phyloP scores from a whole-genome alignment of 2,329 filamentous ascomycete genomes.

The Ophiostoma australiae region DNA sequence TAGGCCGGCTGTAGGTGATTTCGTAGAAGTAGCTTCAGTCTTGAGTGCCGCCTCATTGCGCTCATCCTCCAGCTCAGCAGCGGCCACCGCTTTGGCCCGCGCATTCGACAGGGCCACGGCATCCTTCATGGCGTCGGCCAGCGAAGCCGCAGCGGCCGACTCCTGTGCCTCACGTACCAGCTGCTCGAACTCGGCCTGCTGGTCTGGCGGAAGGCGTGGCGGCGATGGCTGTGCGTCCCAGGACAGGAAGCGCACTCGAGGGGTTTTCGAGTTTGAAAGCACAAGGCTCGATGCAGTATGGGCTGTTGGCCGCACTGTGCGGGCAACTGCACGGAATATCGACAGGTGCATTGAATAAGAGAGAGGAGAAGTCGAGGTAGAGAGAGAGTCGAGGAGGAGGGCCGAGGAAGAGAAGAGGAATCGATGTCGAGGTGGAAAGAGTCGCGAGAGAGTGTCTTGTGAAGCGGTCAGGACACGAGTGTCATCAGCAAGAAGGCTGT shows the following conservation, averaged over 20 bases:
- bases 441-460: neutral
- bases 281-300: neutral
- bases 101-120: conserved; percentile 8
- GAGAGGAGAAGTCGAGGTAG: neutral
- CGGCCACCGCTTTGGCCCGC: conserved; percentile 17
- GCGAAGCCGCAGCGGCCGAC: conserved; percentile 30
- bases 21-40: conserved; percentile 30
- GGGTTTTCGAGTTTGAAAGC: neutral
- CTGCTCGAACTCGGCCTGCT: conserved; percentile 85
- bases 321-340: neutral
- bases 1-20: conserved; percentile 13
- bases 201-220: conserved; percentile 77
- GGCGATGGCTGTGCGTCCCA: conserved; percentile 62
- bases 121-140: conserved; percentile 23
- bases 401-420: neutral
- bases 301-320: neutral
- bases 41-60: conserved; percentile 49
- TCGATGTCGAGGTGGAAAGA: neutral
- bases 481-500: neutral
- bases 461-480: neutral
- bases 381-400: neutral
- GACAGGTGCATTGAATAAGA: neutral
- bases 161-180: conserved; percentile 63
- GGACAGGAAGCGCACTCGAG: conserved; percentile 26
- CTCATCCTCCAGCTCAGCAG: conserved; percentile 32